A percentile compares a stretch with the other conserved stretches of the same genome.
Conservation (phyloP, 2,329 filamentous ascomycete species). For the Fusarium pseudoanthophilum region DNA sequence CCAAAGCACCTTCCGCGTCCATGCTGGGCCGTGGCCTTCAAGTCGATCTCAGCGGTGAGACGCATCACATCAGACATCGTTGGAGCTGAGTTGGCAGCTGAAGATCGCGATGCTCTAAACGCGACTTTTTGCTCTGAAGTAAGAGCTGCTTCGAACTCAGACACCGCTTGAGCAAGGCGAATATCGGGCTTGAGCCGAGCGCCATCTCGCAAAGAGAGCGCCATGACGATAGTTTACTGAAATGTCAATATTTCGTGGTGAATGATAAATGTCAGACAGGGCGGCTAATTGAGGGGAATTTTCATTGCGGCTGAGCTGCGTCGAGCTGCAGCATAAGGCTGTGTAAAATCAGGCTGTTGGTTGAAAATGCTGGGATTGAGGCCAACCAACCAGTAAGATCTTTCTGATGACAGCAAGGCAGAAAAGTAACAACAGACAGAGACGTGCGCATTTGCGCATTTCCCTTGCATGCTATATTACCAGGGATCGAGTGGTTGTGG, state of each 20-base stretch:
- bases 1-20: conserved; percentile 50
- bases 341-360: not conserved
- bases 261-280: not conserved
- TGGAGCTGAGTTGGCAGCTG: conserved; percentile 41
- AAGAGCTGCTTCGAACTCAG: conserved; percentile 53
- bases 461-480: not conserved
- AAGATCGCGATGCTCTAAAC: conserved; percentile 40
- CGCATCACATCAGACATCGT: conserved; percentile 52
- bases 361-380: not conserved
- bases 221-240: not conserved
- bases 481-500: no score
- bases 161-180: conserved; percentile 54
- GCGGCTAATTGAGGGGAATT: not conserved
- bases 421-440: not conserved
- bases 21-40: conserved; percentile 19
- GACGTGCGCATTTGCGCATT: not conserved
- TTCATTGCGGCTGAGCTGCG: not conserved
- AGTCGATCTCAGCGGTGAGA: conserved; percentile 53
- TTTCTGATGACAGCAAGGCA: not conserved
- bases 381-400: not conserved
- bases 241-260: not conserved
- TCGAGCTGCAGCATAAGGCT: not conserved
- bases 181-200: conserved; percentile 48
- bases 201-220: not conserved
- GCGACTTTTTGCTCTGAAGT: conserved; percentile 49